Conservation (phyloP, 306 rosid genomes). For the Cucurbita pepo region DNA sequence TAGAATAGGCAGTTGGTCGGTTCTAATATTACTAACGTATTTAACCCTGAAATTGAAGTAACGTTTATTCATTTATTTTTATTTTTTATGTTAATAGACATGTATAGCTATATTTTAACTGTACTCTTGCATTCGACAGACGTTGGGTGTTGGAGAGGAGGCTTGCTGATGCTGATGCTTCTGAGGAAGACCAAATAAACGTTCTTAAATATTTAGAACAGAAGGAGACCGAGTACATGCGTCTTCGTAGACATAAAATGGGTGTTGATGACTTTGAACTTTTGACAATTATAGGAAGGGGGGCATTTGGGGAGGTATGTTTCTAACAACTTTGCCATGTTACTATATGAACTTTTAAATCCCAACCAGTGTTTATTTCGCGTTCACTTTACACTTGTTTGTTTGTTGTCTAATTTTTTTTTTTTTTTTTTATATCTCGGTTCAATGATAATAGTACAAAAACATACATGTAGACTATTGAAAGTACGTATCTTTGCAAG, state of each 20-base stretch:
- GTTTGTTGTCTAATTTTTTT: neutral
- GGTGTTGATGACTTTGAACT: slow-evolving; percentile 84
- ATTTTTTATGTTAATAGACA: neutral
- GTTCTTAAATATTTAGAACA: slow-evolving; percentile 56
- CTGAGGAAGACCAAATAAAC: slow-evolving; percentile 70
- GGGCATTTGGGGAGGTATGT: slow-evolving; percentile 81
- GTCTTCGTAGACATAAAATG: slow-evolving; percentile 71
- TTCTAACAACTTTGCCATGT: neutral
- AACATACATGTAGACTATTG: neutral
- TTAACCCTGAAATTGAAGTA: neutral
- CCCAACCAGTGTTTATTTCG: neutral
- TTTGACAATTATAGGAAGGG: slow-evolving; percentile 75
- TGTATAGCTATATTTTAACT: neutral
- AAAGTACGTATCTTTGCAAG: neutral
- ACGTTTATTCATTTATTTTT: no score
- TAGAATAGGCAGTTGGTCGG: neutral
- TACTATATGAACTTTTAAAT: neutral
- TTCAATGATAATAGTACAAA: neutral
- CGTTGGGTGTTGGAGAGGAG: slow-evolving; percentile 64
- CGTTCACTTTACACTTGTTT: neutral
- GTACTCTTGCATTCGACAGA: slow-evolving; percentile 15
- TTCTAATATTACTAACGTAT: neutral
- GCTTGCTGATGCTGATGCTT: slow-evolving; percentile 85
- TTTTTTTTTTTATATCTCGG: neutral
- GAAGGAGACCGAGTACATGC: slow-evolving; percentile 88